A percentile compares a stretch with the other conserved stretches of the same genome.
Conservation (phyloP, 192 early-diverging fungal species). For the Haplosporangium gracile region DNA sequence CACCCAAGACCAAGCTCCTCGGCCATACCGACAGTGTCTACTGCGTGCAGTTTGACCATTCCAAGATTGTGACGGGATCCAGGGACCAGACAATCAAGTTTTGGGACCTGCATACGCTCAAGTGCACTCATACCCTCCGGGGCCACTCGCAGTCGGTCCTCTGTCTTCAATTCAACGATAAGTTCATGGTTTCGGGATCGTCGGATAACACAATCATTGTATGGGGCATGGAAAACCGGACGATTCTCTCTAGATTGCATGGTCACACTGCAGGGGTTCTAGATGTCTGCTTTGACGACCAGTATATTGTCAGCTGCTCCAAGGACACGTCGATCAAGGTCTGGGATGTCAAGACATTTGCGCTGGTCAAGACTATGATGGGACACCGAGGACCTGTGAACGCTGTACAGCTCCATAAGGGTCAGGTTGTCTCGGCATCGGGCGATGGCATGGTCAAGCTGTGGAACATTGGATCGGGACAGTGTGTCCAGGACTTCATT, state of each 20-base stretch:
- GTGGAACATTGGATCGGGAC: slow-evolving; percentile 82
- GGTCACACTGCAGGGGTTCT: slow-evolving; percentile 90
- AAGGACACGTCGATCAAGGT: slow-evolving; percentile 94
- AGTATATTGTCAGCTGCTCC: slow-evolving; percentile 86
- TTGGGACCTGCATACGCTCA: slow-evolving; percentile 81
- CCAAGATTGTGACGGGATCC: slow-evolving; percentile 82
- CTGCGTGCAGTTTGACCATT: slow-evolving; percentile 88
- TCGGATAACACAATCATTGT: slow-evolving; percentile 88
- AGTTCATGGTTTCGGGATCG: slow-evolving; percentile 85
- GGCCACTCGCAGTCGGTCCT: slow-evolving; percentile 82
- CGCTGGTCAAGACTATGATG: slow-evolving; percentile 71
- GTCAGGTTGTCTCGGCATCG: slow-evolving; percentile 84
- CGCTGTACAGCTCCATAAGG: slow-evolving; percentile 82
- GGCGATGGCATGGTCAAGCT: slow-evolving; percentile 86
- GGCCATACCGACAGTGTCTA: slow-evolving; percentile 93
- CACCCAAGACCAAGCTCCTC: slow-evolving; percentile 66
- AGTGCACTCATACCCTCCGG: slow-evolving; percentile 67
- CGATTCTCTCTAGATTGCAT: slow-evolving; percentile 62
- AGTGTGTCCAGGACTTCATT: slow-evolving; percentile 78
- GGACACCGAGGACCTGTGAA: slow-evolving; percentile 97
- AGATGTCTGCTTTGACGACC: slow-evolving; percentile 86
- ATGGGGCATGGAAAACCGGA: slow-evolving; percentile 79
- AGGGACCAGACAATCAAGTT: slow-evolving; percentile 82
- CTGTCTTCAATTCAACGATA: slow-evolving; percentile 85
- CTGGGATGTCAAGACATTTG: slow-evolving; percentile 80